Evolutionary conservation across 352 stramenopile species (phyloP).

Genomic region (Phytopythium boreale): DNA sequence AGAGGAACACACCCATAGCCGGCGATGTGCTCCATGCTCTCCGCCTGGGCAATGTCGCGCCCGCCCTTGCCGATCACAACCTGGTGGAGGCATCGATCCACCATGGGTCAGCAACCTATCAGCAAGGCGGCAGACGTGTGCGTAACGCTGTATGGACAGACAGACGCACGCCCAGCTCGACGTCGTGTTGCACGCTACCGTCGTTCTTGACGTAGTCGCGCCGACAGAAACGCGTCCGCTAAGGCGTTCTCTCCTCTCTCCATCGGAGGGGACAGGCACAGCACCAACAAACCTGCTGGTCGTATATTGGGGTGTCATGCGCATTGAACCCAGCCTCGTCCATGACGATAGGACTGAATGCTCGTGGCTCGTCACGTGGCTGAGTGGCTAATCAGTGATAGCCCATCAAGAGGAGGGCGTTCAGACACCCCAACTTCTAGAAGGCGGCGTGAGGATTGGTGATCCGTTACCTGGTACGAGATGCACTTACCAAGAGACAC

Average conservation of each 20-base stretch:
- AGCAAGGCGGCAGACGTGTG: background rate
- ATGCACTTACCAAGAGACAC: background rate
- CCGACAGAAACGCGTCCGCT: conserved; percentile 12
- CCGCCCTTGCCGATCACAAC: conserved; percentile 71
- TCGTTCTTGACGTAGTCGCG: conserved; percentile 59
- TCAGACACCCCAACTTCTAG: background rate
- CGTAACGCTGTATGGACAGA: background rate
- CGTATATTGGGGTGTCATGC: no score
- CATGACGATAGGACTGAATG: no score
- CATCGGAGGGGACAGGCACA: no score
- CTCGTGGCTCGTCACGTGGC: no score
- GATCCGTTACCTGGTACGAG: background rate
- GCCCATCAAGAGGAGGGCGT: no score
- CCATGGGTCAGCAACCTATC: background rate
- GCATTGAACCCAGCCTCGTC: no score
- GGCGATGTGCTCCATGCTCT: conserved; percentile 67
- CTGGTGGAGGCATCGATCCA: conserved; percentile 13
- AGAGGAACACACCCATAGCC: conserved; percentile 28
- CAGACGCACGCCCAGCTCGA: conserved; percentile 68
- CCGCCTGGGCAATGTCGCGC: conserved; percentile 53
- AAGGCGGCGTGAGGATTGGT: background rate
- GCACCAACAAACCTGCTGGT: no score
- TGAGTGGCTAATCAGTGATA: no score
- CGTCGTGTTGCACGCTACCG: conserved; percentile 72
- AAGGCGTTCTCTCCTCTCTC: no score